Evolutionary conservation across 2,329 filamentous ascomycete species (phyloP), one percentile per base, ranked within the genome.

Genomic region (Fusarium paranaense): DNA sequence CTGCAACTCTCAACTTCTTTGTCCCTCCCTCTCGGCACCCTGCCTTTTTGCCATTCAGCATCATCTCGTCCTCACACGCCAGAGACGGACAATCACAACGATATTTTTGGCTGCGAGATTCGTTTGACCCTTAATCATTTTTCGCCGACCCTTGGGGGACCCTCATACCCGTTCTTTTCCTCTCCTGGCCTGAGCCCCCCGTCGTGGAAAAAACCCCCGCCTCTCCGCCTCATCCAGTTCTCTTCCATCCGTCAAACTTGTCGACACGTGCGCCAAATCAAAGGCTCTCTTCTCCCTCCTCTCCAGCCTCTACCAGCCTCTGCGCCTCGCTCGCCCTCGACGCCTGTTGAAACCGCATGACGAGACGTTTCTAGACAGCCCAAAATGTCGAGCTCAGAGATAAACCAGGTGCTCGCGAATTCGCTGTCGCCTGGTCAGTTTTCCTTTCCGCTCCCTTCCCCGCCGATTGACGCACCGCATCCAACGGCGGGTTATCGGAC

Each of bases 401-500:
- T 98, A 88, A 97, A 96, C 89, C 93, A 95, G 87, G 96, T 99
- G 88, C 93, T 99, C 89, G 92, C 95, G 86, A 96, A 95, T 88
- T 98, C 97, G 85, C 92, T 98, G 87, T 97, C 95, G 82, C 90
- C 95, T 83, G 96, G 97, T 98, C 88, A 84, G 93, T 85, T 76
- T 74, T 72, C 70, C 72, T 76, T 74, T 71, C 70, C 72, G 69
- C 61, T 45, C 42, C 56, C 45, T 63, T 52, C 40, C 52, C 58
- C 64, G 65, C 67, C 45, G 63, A 64, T 69, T 67, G 50, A 58
- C 56, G 25, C 45, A 60, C 42, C 42, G 42, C 42, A 47, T 45
- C 67, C 9, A 30, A 6, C 58, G 16, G 25, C 54, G 69, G 70
- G 61, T 60, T 20, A 64, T 18, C 57, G 63, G 50, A 42, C n/a